These are phyloP conservation scores for Aaosphaeria pasadenensis DNA, from an alignment of 2,329 filamentous ascomycete genomes.

Conservation along the genomic window DNA sequence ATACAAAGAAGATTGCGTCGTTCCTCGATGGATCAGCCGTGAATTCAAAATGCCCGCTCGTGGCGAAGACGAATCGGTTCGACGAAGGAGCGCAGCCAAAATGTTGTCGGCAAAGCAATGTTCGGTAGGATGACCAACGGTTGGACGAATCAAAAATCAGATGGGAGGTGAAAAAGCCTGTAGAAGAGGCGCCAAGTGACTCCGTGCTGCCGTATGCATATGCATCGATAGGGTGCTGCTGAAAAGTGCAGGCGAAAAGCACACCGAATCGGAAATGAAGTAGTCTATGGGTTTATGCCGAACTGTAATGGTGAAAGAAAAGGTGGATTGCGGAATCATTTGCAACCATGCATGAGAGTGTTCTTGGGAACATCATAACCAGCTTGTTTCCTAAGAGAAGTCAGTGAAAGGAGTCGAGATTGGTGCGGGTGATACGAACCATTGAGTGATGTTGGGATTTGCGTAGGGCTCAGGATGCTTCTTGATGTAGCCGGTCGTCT, in stretches of 20 bases:
- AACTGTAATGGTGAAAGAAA: constrained; percentile 22
- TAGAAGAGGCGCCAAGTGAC: constrained; percentile 12
- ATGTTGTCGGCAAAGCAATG: too few relatives aligned
- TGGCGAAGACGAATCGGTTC: too few relatives aligned
- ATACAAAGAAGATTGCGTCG: too few relatives aligned
- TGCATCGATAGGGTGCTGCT: constrained; percentile 16
- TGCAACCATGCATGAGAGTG: constrained; percentile 57
- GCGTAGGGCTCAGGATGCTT: constrained; percentile 60
- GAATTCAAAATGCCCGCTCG: too few relatives aligned
- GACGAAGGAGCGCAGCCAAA: too few relatives aligned
- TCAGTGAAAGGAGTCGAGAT: constrained; percentile 10
- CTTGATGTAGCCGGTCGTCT: constrained; percentile 65
- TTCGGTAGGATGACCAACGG: too few relatives aligned
- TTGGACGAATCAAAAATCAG: too few relatives aligned
- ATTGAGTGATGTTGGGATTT: constrained; percentile 63
- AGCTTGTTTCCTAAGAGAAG: constrained; percentile 41
- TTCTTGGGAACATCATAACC: constrained; percentile 62
- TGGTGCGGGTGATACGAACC: constrained; percentile 46
- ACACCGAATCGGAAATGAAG: constrained; percentile 9
- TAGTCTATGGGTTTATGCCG: constrained; percentile 24
- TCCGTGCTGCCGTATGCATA: constrained; percentile 19
- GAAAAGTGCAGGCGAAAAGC: constrained; percentile 4
- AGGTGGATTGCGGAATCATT: constrained; percentile 16
- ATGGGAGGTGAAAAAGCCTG: too few relatives aligned
- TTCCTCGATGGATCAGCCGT: too few relatives aligned